Evolutionary conservation across 345 rosid genomes (phyloP).

Genomic region (Euphorbia lathyris): DNA sequence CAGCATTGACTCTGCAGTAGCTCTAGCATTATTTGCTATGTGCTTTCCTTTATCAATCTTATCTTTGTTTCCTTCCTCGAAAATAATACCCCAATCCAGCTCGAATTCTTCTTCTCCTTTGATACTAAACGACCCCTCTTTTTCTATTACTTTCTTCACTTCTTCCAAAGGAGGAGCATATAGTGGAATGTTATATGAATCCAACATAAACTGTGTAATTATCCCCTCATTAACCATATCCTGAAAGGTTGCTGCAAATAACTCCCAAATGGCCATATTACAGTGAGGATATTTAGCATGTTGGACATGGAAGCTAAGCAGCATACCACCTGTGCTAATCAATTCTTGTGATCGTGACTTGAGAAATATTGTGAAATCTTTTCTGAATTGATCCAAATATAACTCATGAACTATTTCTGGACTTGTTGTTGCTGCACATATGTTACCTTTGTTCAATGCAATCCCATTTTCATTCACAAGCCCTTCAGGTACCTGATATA

Average conservation of each 20-base stretch:
- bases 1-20: not conserved
- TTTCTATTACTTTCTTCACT: not conserved
- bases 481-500: not conserved
- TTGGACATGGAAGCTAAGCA: not conserved
- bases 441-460: constrained; percentile 4
- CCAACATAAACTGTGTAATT: not conserved
- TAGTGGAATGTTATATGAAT: not conserved
- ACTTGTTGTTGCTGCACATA: constrained; percentile 2
- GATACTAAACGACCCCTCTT: not conserved
- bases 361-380: not conserved
- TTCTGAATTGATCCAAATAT: constrained; percentile 8
- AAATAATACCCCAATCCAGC: not conserved
- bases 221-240: constrained; percentile 2
- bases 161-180: constrained; percentile 6
- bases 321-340: not conserved
- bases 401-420: not conserved
- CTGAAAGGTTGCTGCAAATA: not conserved
- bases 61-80: not conserved
- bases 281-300: not conserved
- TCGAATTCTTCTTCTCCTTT: not conserved
- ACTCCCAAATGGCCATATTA: not conserved
- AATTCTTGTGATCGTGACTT: constrained; percentile 2
- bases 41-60: not conserved
- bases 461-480: constrained; percentile 4
- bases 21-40: not conserved